Evolutionary conservation across 768 basidiomycete genomes (phyloP), one percentile per base, ranked within the genome.

Genomic region (Brasilioporus rufonigricans): DNA sequence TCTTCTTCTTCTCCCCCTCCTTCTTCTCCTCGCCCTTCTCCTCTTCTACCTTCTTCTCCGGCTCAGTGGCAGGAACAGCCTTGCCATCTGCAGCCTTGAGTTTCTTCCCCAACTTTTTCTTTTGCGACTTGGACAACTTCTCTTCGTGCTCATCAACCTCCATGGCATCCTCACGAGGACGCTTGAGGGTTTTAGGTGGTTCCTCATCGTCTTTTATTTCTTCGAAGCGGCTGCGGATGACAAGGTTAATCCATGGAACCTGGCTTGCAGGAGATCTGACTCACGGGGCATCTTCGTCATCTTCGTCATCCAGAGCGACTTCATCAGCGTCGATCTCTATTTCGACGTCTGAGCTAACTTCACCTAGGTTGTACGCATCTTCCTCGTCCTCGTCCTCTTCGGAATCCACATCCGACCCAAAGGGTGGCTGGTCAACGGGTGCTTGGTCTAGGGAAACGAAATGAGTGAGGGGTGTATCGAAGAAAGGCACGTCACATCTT

Each of bases 291-390:
- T 74, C 71, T 16, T 71, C 71, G 19, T 72, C 71, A 7, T 71
- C 73, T 26, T 71, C 73, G 18, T 76, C 80, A 54, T 83, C 83
- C 33, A 87, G 57, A 14, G 82, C 84, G 50, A 83, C 59, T 26
- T 86, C 87, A 35, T 79, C 79, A 1, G 77, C 76, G 59, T 87
- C 77, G 63, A 92, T 78, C 64, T 93, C 78, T 63, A 93, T 77
- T 65, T 93, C 90, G 38, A 91, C 89, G 63, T 93, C 92, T 7
- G 87, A 91, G 72, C 86, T 87, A 50, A 92, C 85, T 53, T 89
- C 87, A 36, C 78, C 80, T n/a, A 90, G 77, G 61, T 84, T 79
- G 57, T 80, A 87, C 0, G 60, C 66, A 47, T 82, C 43, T 19
- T 52, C 51, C 16, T 53, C 52, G 5, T 52, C 44, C 5, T 50